Conservation (phyloP, 2,329 filamentous ascomycete species). For the Penicillium sp. region DNA sequence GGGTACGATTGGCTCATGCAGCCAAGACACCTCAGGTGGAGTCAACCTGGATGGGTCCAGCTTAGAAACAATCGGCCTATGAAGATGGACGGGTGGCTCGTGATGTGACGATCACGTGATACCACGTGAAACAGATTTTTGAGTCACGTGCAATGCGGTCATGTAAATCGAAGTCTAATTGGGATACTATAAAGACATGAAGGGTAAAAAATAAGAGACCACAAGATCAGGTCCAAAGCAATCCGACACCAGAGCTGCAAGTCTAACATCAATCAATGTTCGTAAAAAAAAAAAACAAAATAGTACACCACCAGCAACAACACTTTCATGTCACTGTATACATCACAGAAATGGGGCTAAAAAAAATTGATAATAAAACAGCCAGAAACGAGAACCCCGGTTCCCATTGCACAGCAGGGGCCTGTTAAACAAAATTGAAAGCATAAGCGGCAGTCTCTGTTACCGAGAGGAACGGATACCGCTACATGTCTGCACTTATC, state of each 20-base stretch:
- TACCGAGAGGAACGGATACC: constrained; percentile 17
- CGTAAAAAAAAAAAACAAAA: constrained; percentile 9
- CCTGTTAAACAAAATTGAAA: constrained; percentile 11
- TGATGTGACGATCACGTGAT: neutral
- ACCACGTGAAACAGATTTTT: constrained; percentile 5
- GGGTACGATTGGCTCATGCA: constrained; percentile 3
- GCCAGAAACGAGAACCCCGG: constrained; percentile 6
- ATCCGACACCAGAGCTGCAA: constrained; percentile 28
- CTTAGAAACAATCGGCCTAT: constrained; percentile 14
- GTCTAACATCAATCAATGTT: constrained; percentile 25
- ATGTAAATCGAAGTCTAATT: constrained; percentile 23
- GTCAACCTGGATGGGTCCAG: constrained; percentile 1
- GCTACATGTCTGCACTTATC: neutral
- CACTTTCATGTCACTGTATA: constrained; percentile 9
- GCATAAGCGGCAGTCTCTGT: constrained; percentile 36
- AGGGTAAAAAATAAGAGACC: constrained; percentile 7
- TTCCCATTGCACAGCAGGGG: constrained; percentile 7
- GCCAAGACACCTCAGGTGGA: neutral
- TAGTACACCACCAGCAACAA: constrained; percentile 16
- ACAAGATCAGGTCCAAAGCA: constrained; percentile 15
- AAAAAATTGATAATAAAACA: constrained; percentile 14
- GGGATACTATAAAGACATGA: constrained; percentile 21
- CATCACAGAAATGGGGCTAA: constrained; percentile 13
- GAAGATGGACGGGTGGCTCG: neutral
- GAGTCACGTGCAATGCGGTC: neutral